Conservation (phyloP, 768 basidiomycete genomes). For the Tremella mesenterica region DNA sequence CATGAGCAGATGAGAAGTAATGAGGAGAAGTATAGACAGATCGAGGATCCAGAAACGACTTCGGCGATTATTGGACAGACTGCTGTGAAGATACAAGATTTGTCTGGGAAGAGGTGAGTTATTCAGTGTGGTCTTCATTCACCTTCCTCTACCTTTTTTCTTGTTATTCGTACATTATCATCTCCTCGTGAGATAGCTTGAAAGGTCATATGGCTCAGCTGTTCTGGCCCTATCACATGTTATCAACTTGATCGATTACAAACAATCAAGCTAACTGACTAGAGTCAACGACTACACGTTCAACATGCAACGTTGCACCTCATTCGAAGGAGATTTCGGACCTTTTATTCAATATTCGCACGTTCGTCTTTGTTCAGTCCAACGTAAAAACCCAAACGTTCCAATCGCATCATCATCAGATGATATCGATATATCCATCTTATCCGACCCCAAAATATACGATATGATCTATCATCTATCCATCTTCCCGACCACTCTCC, state of each 20-base stretch:
- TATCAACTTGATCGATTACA: not conserved
- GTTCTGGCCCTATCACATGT: not conserved
- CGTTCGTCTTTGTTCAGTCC: constrained; percentile 81
- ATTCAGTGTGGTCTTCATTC: not conserved
- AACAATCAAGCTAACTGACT: constrained; percentile 1
- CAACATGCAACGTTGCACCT: constrained; percentile 87
- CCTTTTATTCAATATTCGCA: constrained; percentile 96
- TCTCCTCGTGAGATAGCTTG: not conserved
- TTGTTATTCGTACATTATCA: not conserved
- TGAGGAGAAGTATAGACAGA: constrained; percentile 77
- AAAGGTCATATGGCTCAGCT: not conserved
- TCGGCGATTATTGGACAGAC: constrained; percentile 81
- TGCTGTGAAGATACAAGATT: constrained; percentile 95
- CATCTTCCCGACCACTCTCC: constrained; percentile 83
- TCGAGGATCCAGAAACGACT: constrained; percentile 76
- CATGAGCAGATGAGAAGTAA: constrained; percentile 94
- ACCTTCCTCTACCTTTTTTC: not conserved
- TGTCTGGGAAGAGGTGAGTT: constrained; percentile 78
- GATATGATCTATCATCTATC: constrained; percentile 81
- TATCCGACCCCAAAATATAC: constrained; percentile 66
- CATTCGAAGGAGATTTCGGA: constrained; percentile 74
- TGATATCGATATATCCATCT: constrained; percentile 60
- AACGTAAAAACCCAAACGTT: constrained; percentile 82
- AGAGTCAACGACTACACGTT: constrained; percentile 96
- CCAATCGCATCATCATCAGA: constrained; percentile 52